Conservation (phyloP, 208 protist genomes). For the Leishmania lainsoni region DNA sequence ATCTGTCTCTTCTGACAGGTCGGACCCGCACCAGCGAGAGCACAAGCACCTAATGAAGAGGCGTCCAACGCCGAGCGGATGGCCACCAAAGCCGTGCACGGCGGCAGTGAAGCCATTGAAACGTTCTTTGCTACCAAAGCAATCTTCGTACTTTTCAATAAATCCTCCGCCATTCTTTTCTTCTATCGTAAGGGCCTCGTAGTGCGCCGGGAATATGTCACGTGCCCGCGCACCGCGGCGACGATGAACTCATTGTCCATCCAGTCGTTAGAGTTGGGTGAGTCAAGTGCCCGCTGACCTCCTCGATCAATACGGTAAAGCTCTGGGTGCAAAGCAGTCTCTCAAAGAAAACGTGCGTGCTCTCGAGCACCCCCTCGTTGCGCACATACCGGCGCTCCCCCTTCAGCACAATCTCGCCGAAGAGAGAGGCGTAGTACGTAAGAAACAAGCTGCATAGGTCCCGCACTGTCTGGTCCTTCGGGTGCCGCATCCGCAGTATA, state of each 20-base stretch:
- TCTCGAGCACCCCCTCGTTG: conserved; percentile 17
- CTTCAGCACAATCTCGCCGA: conserved; percentile 62
- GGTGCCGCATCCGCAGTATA: conserved; percentile 55
- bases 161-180: conserved; percentile 70
- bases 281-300: conserved; percentile 52
- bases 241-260: conserved; percentile 90
- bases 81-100: conserved; percentile 72
- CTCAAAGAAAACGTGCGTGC: conserved; percentile 49
- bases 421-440: conserved; percentile 77
- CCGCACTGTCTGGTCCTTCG: conserved; percentile 56
- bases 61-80: conserved; percentile 41
- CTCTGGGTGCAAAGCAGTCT: conserved; percentile 68
- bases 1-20: conserved; percentile 19
- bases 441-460: conserved; percentile 83
- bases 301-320: conserved; percentile 59
- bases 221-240: conserved; percentile 63
- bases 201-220: conserved; percentile 48
- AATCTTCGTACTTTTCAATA: conserved; percentile 55
- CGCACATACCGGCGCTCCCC: conserved; percentile 36
- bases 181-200: conserved; percentile 55
- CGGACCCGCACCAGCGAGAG: conserved; percentile 20
- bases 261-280: conserved; percentile 54
- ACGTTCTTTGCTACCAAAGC: conserved; percentile 67
- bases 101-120: conserved; percentile 65
- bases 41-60: conserved; percentile 34